Percentiles rank a stretch among this genome's conserved stretches.
Evolutionary conservation across 1,284 basidiomycete genomes (phyloP).

Genomic region (Austroboletus sp.): DNA sequence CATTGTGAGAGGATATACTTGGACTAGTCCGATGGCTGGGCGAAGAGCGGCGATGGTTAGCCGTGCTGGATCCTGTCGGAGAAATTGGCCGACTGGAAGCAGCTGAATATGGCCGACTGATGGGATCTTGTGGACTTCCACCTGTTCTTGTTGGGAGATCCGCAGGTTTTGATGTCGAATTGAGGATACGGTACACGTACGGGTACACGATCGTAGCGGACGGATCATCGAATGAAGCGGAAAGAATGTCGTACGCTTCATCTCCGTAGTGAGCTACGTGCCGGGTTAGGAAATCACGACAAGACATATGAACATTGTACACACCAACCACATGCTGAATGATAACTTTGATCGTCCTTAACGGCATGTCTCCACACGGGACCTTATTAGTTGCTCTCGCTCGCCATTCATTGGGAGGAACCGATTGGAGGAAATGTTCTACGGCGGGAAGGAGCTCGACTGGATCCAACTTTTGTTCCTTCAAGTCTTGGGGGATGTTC

Average conservation of each 20-base stretch:
- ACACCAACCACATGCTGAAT: conserved; percentile 90
- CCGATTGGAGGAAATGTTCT: conserved; percentile 88
- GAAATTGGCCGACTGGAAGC: conserved; percentile 58
- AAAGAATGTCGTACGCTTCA: conserved; percentile 74
- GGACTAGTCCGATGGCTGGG: conserved; percentile 61
- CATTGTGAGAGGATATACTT: conserved; percentile 54
- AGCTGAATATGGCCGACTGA: conserved; percentile 47
- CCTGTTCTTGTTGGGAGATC: conserved; percentile 37
- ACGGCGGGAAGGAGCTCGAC: conserved; percentile 89
- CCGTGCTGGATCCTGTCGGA: conserved; percentile 53
- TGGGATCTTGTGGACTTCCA: conserved; percentile 36
- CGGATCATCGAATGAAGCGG: conserved; percentile 72
- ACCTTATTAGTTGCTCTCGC: conserved; percentile 83
- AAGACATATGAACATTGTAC: conserved; percentile 32
- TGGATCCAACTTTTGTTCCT: conserved; percentile 74
- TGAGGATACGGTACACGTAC: conserved; percentile 80
- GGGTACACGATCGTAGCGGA: conserved; percentile 78
- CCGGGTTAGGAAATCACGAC: conserved; percentile 17
- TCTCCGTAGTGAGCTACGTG: conserved; percentile 69
- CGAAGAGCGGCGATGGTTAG: conserved; percentile 47
- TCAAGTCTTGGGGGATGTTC: conserved; percentile 87
- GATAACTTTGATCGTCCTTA: conserved; percentile 95
- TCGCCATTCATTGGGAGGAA: conserved; percentile 95
- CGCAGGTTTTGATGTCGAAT: conserved; percentile 50
- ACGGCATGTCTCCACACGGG: conserved; percentile 93